A percentile compares a stretch with the other conserved stretches of the same genome.
Conservation (phyloP, 2,329 filamentous ascomycete genomes). For the Trichoderma sp. region DNA sequence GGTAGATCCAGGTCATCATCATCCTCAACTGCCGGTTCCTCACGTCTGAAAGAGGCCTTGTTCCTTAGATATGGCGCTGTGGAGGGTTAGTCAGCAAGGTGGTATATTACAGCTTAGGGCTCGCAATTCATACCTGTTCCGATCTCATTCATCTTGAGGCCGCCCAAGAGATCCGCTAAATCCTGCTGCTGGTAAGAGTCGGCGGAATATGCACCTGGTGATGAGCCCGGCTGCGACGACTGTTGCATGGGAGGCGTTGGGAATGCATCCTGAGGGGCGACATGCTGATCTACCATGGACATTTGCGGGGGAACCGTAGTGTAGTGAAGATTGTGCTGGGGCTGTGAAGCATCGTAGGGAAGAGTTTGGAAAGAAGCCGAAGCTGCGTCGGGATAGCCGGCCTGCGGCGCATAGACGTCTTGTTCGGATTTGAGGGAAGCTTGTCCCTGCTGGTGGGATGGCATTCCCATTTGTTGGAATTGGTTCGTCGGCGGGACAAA, state of each 20-base stretch:
- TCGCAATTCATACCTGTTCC: constrained; percentile 68
- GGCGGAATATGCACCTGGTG: constrained; percentile 54
- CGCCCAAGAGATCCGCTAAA: constrained; percentile 77
- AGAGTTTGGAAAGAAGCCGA: constrained; percentile 47
- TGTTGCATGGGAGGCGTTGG: constrained; percentile 46
- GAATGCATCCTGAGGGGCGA: constrained; percentile 50
- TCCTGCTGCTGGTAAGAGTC: constrained; percentile 68
- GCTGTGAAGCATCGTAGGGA: constrained; percentile 45
- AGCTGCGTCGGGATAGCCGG: constrained; percentile 47
- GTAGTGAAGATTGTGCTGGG: constrained; percentile 53
- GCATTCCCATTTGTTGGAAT: constrained; percentile 52
- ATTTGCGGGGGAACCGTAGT: constrained; percentile 50
- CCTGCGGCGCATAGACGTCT: constrained; percentile 49
- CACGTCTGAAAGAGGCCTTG: constrained; percentile 49
- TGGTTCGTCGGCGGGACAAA: constrained; percentile 34
- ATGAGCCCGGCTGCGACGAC: constrained; percentile 33
- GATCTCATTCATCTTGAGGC: constrained; percentile 81
- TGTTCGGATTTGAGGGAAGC: constrained; percentile 44
- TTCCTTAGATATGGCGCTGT: constrained; percentile 81
- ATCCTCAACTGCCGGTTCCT: constrained; percentile 65
- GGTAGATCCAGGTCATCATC: constrained; percentile 72
- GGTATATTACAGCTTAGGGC: not conserved
- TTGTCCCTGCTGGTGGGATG: constrained; percentile 34
- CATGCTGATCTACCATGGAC: constrained; percentile 51
- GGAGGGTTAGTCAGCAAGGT: not conserved